Base-by-base conservation (phyloP, 306 rosid genomes). In the Corylus americana region DNA sequence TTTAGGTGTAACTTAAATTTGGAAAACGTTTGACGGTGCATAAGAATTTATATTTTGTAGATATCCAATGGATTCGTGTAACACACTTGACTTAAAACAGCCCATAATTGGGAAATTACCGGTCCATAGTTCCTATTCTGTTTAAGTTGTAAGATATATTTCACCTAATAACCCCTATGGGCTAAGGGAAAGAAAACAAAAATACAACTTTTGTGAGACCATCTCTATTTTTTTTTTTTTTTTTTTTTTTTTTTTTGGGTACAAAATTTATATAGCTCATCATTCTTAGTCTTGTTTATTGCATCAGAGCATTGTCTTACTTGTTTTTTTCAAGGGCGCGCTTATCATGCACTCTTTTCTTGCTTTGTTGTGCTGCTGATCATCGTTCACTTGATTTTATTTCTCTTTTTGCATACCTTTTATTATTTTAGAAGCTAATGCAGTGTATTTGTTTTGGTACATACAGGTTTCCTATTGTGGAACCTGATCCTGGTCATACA, bases 401-500 rank as follows among this genome's bases (percentile, higher is more conserved):
- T 76, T 66, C 20, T 31, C 59, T 83, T 70, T 55, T 62, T 83
- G 39, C 55, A 1, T 64, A 61, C 76, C 64, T 50, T 39, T 10
- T 62, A 14, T 59, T 53, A 31, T 37, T 17, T 67, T 68, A 11
- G 14, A 9, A 18, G 58, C 66, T 82, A 66, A 86, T 83, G 76
- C 76, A 80, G 14, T 81, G 47, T 59, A 49, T 69, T n/a, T n/a
- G 27, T 80, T 75, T 78, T 76, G 59, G 71, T 68, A 39, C 74
- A 7, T 73, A 47, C 90, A 94, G 97, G 75, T 92, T 92, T 85
- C 95, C 98, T 20, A 94, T 94, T 67, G 92, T 94, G 72, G 97
- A 91, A 85, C 98, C 97, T 67, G 98, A 92, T 86, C 91, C 92
- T 69, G 92, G 90, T 63, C 97, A 94, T 74, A 94, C 98, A 64